These are phyloP conservation scores for Nothopassalora personata DNA, from an alignment of 2,329 filamentous ascomycete genomes.

Conservation along the genomic window DNA sequence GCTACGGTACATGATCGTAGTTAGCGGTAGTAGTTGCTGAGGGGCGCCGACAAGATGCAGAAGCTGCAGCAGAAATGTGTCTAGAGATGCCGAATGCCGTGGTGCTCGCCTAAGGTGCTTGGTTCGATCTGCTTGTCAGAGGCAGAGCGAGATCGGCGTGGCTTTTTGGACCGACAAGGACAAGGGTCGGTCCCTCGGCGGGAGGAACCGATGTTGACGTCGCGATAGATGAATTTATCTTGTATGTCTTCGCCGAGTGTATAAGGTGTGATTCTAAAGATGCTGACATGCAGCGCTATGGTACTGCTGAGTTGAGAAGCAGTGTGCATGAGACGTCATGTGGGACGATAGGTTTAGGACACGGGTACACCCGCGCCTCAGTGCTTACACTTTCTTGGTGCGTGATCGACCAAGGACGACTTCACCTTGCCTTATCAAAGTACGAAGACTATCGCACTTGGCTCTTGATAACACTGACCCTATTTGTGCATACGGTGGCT, in stretches of 20 bases:
- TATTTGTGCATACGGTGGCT: not conserved
- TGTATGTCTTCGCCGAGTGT: not conserved
- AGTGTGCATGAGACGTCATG: too few species aligned
- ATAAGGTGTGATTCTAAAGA: too few species aligned
- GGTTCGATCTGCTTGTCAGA: not conserved
- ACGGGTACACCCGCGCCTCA: not conserved
- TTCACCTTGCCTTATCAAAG: not conserved
- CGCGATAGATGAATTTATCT: not conserved
- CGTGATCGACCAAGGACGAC: not conserved
- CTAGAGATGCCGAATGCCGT: slow-evolving; percentile 1
- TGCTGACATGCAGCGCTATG: too few species aligned
- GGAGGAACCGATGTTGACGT: not conserved
- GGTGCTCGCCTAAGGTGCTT: not conserved
- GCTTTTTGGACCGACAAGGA: not conserved
- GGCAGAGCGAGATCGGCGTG: not conserved
- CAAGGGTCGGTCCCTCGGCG: not conserved
- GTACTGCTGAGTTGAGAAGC: too few species aligned
- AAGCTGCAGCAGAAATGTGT: not conserved
- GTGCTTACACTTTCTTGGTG: not conserved
- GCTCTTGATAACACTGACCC: not conserved
- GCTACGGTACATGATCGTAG: not conserved
- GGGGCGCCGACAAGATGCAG: not conserved
- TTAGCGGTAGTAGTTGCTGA: not conserved
- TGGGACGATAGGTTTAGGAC: too few species aligned
- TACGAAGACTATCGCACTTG: not conserved